A percentile compares a stretch with the other conserved stretches of the same genome.
These are phyloP conservation scores for Leishmania gerbilli DNA, from an alignment of 208 protist genomes.

Conservation along the genomic window DNA sequence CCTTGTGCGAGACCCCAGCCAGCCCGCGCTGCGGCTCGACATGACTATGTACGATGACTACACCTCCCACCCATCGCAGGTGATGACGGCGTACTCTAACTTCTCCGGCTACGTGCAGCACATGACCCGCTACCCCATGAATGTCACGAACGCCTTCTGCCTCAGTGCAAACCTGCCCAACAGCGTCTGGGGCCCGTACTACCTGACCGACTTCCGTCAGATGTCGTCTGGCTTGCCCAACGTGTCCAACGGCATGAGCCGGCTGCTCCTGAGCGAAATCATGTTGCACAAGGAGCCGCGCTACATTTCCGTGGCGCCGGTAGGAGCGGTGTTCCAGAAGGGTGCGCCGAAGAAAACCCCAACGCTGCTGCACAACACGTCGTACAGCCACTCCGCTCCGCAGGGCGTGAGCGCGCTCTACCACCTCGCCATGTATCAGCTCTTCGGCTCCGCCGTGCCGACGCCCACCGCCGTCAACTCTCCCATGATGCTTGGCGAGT, in stretches of 20 bases:
- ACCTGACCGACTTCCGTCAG: conserved; percentile 28
- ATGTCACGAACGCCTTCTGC: conserved; percentile 33
- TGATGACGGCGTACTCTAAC: conserved; percentile 36
- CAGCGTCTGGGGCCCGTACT: conserved; percentile 33
- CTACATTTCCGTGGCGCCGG: conserved; percentile 53
- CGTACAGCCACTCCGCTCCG: conserved; percentile 50
- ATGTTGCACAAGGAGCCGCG: conserved; percentile 38
- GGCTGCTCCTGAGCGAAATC: conserved; percentile 30
- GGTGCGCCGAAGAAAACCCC: conserved; percentile 26
- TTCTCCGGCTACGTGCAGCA: conserved; percentile 14
- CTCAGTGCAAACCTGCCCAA: conserved; percentile 20
- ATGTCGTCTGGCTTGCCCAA: conserved; percentile 23
- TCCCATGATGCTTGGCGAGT: conserved; percentile 65
- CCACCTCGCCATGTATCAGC: conserved; percentile 50
- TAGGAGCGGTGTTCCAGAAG: conserved; percentile 28
- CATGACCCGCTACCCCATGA: conserved; percentile 4
- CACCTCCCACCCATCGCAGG: conserved; percentile 41
- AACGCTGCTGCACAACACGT: conserved; percentile 68
- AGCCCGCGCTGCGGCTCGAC: conserved; percentile 64
- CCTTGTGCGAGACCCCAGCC: conserved; percentile 48
- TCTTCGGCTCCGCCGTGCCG: conserved; percentile 38
- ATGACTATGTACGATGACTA: conserved; percentile 70
- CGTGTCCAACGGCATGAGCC: conserved; percentile 41
- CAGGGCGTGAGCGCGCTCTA: conserved; percentile 62
- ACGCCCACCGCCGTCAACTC: conserved; percentile 50